phyloP scores from a whole-genome alignment of 495 filamentous ascomycete species.

The Aspergillus asperescens region DNA sequence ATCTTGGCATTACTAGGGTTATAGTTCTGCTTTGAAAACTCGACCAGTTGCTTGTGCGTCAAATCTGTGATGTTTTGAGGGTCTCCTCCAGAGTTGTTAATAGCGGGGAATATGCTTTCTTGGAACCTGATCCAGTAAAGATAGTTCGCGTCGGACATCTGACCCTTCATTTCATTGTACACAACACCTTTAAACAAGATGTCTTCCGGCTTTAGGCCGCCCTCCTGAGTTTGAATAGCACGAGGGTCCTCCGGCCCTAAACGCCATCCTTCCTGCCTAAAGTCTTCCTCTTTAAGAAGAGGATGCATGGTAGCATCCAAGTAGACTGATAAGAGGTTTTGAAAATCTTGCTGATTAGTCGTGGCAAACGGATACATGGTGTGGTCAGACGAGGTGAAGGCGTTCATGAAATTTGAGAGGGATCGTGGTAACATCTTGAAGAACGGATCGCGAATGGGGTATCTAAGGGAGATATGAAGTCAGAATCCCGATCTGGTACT shows the following conservation, averaged over 20 bases:
- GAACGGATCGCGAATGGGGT: conserved; percentile 94
- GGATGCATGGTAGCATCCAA: conserved; percentile 90
- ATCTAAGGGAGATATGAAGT: conserved; percentile 48
- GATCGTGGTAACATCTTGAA: conserved; percentile 99
- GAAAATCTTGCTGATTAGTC: conserved; percentile 92
- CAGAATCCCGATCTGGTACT: neutral
- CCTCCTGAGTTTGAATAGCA: conserved; percentile 42
- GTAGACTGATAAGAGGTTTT: conserved; percentile 94
- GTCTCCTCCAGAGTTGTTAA: conserved; percentile 95
- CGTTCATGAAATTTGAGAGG: conserved; percentile 98
- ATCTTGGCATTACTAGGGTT: conserved; percentile 95
- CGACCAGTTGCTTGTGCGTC: conserved; percentile 76
- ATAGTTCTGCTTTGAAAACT: conserved; percentile 87
- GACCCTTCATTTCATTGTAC: conserved; percentile 99
- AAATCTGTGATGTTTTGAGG: conserved; percentile 93
- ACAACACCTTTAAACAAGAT: conserved; percentile 98
- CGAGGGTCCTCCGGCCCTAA: conserved; percentile 85
- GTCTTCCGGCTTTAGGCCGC: conserved; percentile 31
- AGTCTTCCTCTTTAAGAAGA: conserved; percentile 82
- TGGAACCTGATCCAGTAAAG: conserved; percentile 91
- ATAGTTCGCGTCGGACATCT: conserved; percentile 96
- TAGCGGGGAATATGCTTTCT: conserved; percentile 85
- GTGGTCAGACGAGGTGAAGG: conserved; percentile 91
- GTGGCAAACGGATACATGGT: conserved; percentile 98
- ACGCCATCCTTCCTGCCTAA: conserved; percentile 93